Evolutionary conservation across 495 filamentous ascomycete genomes (phyloP), one percentile per base, ranked within the genome.

Genomic region (Cudoniella acicularis): DNA sequence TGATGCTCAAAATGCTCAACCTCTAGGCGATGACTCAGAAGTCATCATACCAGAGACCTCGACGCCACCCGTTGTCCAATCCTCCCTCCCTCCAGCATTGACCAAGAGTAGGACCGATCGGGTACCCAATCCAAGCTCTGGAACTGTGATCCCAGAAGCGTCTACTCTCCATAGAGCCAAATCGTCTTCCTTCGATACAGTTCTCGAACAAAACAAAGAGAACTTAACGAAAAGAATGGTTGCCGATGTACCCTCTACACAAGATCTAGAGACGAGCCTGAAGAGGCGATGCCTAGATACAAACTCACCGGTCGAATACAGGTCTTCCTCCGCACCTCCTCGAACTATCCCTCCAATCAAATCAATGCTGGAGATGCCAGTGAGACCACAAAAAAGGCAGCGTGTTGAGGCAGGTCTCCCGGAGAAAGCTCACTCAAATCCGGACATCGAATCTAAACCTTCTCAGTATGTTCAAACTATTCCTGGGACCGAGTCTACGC

Each of bases 231-330:
- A 10, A 42, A 36, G 13, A 13, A 36, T 13, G 13, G 13, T 4
- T 4, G 30, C 4, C 4, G 30, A 27, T 18, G 16, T 24, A 2
- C 16, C 51, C 25, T 49, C 42, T 18, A 50, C 27, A 13, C 58
- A 43, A 43, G 26, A 51, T 51, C 52, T 23, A 8, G 10, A 20
- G 2, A 36, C 26, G 16, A 9, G 10, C 11, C 17, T 25, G 30
- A 61, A 61, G 30, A 61, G 52, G 30, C 54, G 40, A 13, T 42
- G 24, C 17, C 41, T 46, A 9, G 52, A 51, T 36, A 8, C 45
- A 26, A 51, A 22, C 25, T 27, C 45, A 36, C 27, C 16, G 2
- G 18, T 16, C n/a, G 47, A 26, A 17, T 25, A 9, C 23, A 18
- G 18, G 30, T 40, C 57, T 8, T 54, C 50, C 1, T 36, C 57